phyloP scores from a whole-genome alignment of 352 stramenopile genomes.

The Phytophthora sansomeana region DNA sequence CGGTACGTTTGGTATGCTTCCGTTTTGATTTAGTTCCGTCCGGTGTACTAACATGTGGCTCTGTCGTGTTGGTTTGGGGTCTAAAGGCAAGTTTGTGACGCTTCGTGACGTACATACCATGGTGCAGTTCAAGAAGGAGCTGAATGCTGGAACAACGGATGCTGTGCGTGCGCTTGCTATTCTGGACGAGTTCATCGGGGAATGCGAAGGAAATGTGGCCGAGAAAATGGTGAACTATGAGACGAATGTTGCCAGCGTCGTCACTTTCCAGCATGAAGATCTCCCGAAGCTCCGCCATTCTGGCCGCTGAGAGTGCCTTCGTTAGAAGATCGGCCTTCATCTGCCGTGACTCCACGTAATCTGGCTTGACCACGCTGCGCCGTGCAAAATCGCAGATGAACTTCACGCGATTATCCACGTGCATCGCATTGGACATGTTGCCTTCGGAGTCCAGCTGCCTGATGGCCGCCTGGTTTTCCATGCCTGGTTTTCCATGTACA shows the following conservation, averaged over 20 bases:
- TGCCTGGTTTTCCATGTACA: constrained; percentile 1
- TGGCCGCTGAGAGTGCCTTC: too few relatives aligned
- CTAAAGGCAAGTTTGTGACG: background rate
- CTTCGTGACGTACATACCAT: background rate
- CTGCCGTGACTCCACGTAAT: too few relatives aligned
- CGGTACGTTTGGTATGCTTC: too few relatives aligned
- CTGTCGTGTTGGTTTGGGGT: background rate
- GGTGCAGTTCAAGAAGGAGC: background rate
- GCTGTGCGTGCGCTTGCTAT: constrained; percentile 3
- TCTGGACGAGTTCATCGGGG: background rate
- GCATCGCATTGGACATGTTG: background rate
- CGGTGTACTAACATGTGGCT: background rate
- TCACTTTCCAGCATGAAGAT: background rate
- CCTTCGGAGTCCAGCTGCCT: background rate
- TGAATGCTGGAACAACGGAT: background rate
- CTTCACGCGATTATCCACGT: constrained; percentile 4
- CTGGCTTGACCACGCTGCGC: too few relatives aligned
- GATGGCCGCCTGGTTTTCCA: too few relatives aligned
- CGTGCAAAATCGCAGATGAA: too few relatives aligned
- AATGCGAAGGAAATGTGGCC: background rate
- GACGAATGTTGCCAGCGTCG: background rate
- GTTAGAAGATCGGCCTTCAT: too few relatives aligned
- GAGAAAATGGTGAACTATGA: constrained; percentile 1
- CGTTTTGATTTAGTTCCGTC: too few relatives aligned
- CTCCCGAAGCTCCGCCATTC: too few relatives aligned